A percentile compares a stretch with the other conserved stretches of the same genome.
These are phyloP conservation scores for Irpex lacteus DNA, from an alignment of 1,284 basidiomycete genomes.

Conservation along the genomic window DNA sequence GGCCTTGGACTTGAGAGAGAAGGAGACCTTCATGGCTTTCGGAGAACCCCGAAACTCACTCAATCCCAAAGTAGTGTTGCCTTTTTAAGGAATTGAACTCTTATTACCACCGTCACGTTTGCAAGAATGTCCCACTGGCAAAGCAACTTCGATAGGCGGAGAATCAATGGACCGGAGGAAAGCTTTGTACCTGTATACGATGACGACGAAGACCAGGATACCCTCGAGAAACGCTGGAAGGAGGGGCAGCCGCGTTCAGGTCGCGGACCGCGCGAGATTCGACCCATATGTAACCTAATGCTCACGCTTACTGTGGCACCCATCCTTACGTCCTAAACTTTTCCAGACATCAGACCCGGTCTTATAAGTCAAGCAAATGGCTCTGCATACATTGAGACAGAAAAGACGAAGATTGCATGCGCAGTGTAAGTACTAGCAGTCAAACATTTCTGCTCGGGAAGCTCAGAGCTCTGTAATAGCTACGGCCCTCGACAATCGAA, in stretches of 20 bases:
- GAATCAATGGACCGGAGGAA: slow-evolving; percentile 86
- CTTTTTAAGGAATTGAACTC: slow-evolving; percentile 8
- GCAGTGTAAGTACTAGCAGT: slow-evolving; percentile 67
- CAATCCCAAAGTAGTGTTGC: slow-evolving; percentile 5
- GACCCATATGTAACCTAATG: slow-evolving; percentile 74
- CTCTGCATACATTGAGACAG: slow-evolving; percentile 92
- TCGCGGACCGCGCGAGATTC: slow-evolving; percentile 60
- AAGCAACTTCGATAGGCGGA: slow-evolving; percentile 74
- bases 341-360: slow-evolving; percentile 81
- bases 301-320: slow-evolving; percentile 10
- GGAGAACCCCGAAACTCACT: slow-evolving; percentile 10
- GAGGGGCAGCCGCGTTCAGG: slow-evolving; percentile 42
- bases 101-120: not conserved
- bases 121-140: slow-evolving; percentile 23
- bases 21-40: slow-evolving; percentile 72
- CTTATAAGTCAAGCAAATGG: slow-evolving; percentile 92
- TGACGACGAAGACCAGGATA: slow-evolving; percentile 31
- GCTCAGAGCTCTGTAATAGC: slow-evolving; percentile 38
- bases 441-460: not conserved
- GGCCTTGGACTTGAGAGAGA: slow-evolving; percentile 64
- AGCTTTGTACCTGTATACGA: slow-evolving; percentile 67
- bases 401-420: slow-evolving; percentile 88
- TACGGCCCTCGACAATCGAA: slow-evolving; percentile 93
- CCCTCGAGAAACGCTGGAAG: slow-evolving; percentile 9
- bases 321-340: slow-evolving; percentile 1